Evolutionary conservation across 352 stramenopile species (phyloP).

Genomic region (Pythium chondricola): DNA sequence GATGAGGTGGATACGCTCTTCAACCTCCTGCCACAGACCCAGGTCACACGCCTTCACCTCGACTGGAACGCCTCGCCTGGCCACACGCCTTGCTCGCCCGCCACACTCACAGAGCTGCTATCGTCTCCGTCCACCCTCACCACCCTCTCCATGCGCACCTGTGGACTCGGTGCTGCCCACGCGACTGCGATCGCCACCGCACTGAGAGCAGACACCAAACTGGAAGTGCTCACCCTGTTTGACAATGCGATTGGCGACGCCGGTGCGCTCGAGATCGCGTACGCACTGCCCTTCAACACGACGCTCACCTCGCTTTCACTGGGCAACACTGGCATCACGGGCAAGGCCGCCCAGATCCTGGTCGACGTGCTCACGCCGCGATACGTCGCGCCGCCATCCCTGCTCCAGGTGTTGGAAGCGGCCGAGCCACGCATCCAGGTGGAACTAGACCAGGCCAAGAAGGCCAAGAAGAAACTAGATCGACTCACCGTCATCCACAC

Average conservation of each 20-base stretch:
- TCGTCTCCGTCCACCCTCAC: constrained; percentile 28
- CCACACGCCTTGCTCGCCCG: background rate
- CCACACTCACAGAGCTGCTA: constrained; percentile 34
- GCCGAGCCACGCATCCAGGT: constrained; percentile 62
- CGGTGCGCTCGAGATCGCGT: constrained; percentile 44
- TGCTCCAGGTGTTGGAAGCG: constrained; percentile 50
- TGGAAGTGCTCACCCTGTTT: constrained; percentile 67
- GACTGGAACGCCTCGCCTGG: constrained; percentile 46
- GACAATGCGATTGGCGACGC: constrained; percentile 53
- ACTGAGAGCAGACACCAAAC: constrained; percentile 25
- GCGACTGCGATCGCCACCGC: constrained; percentile 31
- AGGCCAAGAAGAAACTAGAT: constrained; percentile 79
- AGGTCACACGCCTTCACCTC: constrained; percentile 48
- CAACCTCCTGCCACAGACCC: constrained; percentile 38
- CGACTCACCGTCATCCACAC: constrained; percentile 37
- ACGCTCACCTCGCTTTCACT: constrained; percentile 61
- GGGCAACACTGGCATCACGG: constrained; percentile 50
- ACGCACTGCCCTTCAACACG: constrained; percentile 47
- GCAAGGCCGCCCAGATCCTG: constrained; percentile 10
- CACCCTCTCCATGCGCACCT: constrained; percentile 58
- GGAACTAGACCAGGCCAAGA: constrained; percentile 70
- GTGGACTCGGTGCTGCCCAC: constrained; percentile 36
- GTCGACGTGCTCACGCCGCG: constrained; percentile 30
- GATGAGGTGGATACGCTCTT: constrained; percentile 49
- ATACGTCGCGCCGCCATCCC: constrained; percentile 41